phyloP scores from a whole-genome alignment of 2,329 filamentous ascomycete species.

The Colletotrichum sp. region DNA sequence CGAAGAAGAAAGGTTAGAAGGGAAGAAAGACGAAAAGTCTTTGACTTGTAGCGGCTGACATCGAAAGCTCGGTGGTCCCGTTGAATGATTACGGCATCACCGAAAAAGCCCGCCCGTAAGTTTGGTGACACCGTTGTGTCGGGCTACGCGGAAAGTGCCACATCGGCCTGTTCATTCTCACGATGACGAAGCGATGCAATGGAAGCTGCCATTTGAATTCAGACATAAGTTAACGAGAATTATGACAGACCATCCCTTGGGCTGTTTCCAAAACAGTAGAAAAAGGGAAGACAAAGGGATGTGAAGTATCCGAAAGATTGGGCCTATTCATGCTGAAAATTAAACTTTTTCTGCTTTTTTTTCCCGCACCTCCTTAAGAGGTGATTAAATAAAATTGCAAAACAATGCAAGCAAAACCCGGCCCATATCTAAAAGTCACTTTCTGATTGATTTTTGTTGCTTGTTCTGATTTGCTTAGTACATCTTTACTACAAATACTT shows the following conservation, averaged over 20 bases:
- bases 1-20: too few relatives aligned
- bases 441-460: background rate
- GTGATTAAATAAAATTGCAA: background rate
- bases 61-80: background rate
- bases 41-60: background rate
- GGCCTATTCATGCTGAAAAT: background rate
- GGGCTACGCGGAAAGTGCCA: background rate
- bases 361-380: background rate
- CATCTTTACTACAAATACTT: background rate
- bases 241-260: background rate
- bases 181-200: background rate
- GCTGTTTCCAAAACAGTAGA: background rate
- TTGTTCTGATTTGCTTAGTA: background rate
- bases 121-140: background rate
- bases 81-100: background rate
- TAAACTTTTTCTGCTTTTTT: background rate
- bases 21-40: too few relatives aligned
- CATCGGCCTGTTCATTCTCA: background rate
- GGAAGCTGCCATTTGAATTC: background rate
- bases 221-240: background rate
- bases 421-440: background rate
- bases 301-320: background rate
- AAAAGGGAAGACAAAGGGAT: background rate
- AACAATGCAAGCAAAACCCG: background rate
- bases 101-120: background rate